Evolutionary conservation across 345 rosid species (phyloP), one percentile per base, ranked within the genome.

Genomic region (Populus simonii): DNA sequence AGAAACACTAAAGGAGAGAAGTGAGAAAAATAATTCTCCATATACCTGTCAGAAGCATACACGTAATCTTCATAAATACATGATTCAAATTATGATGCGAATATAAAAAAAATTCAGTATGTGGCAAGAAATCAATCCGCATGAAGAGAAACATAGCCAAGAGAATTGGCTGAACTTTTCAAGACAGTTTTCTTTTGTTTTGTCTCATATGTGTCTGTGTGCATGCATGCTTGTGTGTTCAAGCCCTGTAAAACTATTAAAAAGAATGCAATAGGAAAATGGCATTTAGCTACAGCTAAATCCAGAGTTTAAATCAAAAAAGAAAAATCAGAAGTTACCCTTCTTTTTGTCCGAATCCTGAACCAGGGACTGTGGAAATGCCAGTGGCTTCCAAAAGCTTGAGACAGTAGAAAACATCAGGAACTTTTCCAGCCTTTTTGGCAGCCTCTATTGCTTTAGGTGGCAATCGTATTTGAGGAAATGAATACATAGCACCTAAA

Each of bases 361-460:
- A 96, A 80, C 99, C 99, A 51, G 99, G 99, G 78, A 96, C 99
- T 20, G 99, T 96, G 82, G 98, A 96, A 84, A 96, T 96, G 84
- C 99, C 99, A 51, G 99, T 96, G 9, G 96, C 97, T 86, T 96
- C 99, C 89, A 96, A 82, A 72, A 96, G 96, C 89, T 85, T 89
- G 69, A 96, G 97, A 80, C 99, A 96, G 84, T 96, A 96, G 91
- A 91, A 96, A 80, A 96, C 99, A 76, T 96, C 99, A 0, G 99
- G 92, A 33, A 92, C 96, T 80, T 91, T 93, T 62, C 92, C 97
- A 17, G 94, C 91, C 78, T 68, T 77, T 72, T 88, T 89, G 63
- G 98, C 99, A 25, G 93, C 98, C 87, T 93, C 96, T 38, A 92
- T 83, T 39, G 98, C 99, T 81, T 84, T 90, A 4, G 93, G 91